Base-by-base conservation (phyloP, 2,329 filamentous ascomycete species). In the Dichotomopilus funicola region DNA sequence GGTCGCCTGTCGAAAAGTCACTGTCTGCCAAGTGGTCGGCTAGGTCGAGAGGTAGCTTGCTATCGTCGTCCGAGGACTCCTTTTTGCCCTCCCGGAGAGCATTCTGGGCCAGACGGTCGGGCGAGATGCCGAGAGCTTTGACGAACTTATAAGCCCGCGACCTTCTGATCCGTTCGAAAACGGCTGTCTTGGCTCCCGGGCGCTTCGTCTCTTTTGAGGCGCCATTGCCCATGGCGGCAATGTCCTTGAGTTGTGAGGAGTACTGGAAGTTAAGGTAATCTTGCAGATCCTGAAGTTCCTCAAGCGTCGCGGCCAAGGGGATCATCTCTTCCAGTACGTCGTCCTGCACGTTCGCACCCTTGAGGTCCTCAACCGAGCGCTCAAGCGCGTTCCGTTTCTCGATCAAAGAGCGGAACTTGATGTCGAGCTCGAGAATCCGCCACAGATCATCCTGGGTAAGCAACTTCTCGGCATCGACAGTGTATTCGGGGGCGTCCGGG, bases 231-330 rank as follows among this genome's bases (percentile, higher is more conserved):
- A 83, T 78, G 13, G 83, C 75, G 11, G 85, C 82, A 48, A 95
- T 72, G 60, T 97, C 91, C 67, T 89, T 92, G 49, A 97, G 77
- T 68, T 95, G 85, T 3, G 84, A 77, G 4, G 88, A 84, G 65
- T 97, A 97, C 66, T 91, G 88, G 71, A 99, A 99, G 67, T 97
- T 91, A 52, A 97, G 76, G 65, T 97, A 97, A 66, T 99, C 94
- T 67, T 97, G 92, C 27, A 99, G 74, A 70, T 99, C 94, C 68
- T 99, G 94, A 13, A 99, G 79, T 68, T 99, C 94, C 68, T 99
- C 94, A 78, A 96, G 91, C 0, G 88, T 92, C 4, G 83, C 83
- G 3, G 91, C 91, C 56, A 84, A 78, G 0, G 81, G 78, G n/a
- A 94, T 80, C 78, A 96, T 86, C 62, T 91, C 86, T 46, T 92